Conservation (phyloP, 2,329 filamentous ascomycete species). For the Curvularia eragrostidis region DNA sequence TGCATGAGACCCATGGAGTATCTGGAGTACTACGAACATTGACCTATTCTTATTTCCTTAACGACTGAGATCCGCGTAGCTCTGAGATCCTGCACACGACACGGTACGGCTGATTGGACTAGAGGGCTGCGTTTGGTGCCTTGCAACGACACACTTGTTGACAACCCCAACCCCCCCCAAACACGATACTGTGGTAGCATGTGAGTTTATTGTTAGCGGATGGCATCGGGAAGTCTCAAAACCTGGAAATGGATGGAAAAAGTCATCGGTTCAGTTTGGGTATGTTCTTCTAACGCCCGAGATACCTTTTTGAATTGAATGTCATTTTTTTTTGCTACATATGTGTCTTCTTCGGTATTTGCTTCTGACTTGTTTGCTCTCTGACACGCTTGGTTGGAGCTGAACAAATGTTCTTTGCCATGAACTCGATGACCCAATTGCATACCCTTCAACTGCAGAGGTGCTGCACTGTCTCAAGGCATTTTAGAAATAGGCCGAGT, state of each 20-base stretch:
- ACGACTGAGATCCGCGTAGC: conserved; percentile 21
- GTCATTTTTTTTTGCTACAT: conserved; percentile 11
- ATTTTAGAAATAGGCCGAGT: too few relatives aligned
- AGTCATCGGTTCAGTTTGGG: conserved; percentile 24
- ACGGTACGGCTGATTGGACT: conserved; percentile 30
- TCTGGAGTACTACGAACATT: conserved; percentile 35
- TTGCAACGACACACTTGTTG: conserved; percentile 9
- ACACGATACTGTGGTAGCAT: conserved; percentile 14
- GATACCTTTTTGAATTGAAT: conserved; percentile 27
- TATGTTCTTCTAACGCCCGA: conserved; percentile 23
- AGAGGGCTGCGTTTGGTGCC: conserved; percentile 13
- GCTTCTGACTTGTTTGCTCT: too few relatives aligned
- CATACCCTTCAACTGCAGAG: too few relatives aligned
- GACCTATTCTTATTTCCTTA: conserved; percentile 24
- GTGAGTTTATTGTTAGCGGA: conserved; percentile 18
- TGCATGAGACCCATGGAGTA: conserved; percentile 43
- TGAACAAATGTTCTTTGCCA: too few relatives aligned
- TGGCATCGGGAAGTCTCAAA: conserved; percentile 13
- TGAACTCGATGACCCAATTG: too few relatives aligned
- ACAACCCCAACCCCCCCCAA: conserved; percentile 3
- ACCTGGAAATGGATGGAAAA: conserved; percentile 23
- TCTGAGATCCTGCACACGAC: conserved; percentile 33
- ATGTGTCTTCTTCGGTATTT: too few relatives aligned
- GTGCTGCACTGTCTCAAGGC: too few relatives aligned
- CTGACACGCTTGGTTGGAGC: too few relatives aligned